phyloP scores from a whole-genome alignment of 2,329 filamentous ascomycete genomes.

The Aureobasidium zeae region DNA sequence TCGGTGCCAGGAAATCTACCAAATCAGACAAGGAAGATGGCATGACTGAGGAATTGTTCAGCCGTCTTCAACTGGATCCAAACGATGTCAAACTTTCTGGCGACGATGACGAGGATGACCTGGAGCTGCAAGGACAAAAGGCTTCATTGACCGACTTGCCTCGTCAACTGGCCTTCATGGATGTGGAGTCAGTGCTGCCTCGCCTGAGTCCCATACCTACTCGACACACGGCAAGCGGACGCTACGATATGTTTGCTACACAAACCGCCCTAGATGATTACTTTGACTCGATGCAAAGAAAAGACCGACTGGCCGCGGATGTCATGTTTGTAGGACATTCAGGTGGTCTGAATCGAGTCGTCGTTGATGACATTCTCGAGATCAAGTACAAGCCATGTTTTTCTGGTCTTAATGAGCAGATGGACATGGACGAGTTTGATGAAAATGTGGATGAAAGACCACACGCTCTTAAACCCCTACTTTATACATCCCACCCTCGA shows the following conservation, averaged over 20 bases:
- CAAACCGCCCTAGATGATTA: conserved; percentile 33
- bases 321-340: conserved; percentile 66
- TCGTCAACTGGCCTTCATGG: conserved; percentile 53
- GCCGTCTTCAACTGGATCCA: neutral
- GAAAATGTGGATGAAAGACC: neutral
- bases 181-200: conserved; percentile 66
- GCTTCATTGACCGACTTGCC: conserved; percentile 10
- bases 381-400: conserved; percentile 38
- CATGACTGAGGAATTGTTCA: conserved; percentile 23
- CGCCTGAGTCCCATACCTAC: conserved; percentile 45
- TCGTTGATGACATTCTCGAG: conserved; percentile 77
- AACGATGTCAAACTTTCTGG: conserved; percentile 19
- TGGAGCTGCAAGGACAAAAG: conserved; percentile 4
- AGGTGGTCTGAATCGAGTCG: conserved; percentile 63
- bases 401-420: neutral
- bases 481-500: conserved; percentile 59
- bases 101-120: neutral
- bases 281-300: conserved; percentile 27
- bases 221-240: conserved; percentile 22
- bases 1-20: neutral
- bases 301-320: conserved; percentile 44
- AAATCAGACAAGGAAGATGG: conserved; percentile 2
- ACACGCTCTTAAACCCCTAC: neutral
- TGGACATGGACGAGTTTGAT: neutral
- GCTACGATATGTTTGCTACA: conserved; percentile 29